Percentiles rank a stretch among this genome's conserved stretches.
Conservation (phyloP, 176 grass and related monocot genomes). For the bread wheat (Triticum aestivum) region DNA sequence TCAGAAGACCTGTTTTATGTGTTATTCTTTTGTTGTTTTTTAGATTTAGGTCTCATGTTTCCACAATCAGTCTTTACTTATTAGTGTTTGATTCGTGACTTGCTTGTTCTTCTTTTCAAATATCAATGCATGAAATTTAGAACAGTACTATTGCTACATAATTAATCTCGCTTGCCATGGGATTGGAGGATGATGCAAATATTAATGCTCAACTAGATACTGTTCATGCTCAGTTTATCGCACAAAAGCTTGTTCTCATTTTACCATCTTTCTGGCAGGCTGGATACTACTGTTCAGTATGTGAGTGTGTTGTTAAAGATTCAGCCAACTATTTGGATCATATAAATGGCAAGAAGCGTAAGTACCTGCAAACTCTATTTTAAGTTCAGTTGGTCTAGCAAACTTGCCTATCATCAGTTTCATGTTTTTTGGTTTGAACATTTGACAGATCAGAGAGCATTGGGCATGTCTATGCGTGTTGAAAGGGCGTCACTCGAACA, state of each 20-base stretch:
- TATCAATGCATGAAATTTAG: neutral
- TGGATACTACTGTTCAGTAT: constrained; percentile 95
- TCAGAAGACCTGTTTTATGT: neutral
- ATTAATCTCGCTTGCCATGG: neutral
- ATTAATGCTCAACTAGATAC: neutral
- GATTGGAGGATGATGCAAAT: neutral
- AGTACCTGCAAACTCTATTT: constrained; percentile 32
- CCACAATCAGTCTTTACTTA: neutral
- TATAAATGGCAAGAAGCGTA: constrained; percentile 99
- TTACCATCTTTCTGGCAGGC: constrained; percentile 48
- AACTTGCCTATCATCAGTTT: neutral
- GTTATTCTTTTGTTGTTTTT: neutral
- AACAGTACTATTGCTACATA: neutral
- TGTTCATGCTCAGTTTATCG: neutral
- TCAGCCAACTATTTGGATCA: constrained; percentile 98
- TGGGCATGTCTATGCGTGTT: constrained; percentile 99
- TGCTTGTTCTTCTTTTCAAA: neutral
- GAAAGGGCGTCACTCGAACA: constrained; percentile 95
- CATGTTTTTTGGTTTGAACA: constrained; percentile 34
- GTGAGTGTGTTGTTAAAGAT: constrained; percentile 99
- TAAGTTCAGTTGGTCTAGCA: constrained; percentile 11
- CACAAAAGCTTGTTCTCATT: neutral
- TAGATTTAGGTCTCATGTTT: neutral
- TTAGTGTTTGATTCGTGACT: neutral
- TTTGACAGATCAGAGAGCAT: constrained; percentile 92